phyloP scores from a whole-genome alignment of 441 rosid species.

The Mallotus japonicus region DNA sequence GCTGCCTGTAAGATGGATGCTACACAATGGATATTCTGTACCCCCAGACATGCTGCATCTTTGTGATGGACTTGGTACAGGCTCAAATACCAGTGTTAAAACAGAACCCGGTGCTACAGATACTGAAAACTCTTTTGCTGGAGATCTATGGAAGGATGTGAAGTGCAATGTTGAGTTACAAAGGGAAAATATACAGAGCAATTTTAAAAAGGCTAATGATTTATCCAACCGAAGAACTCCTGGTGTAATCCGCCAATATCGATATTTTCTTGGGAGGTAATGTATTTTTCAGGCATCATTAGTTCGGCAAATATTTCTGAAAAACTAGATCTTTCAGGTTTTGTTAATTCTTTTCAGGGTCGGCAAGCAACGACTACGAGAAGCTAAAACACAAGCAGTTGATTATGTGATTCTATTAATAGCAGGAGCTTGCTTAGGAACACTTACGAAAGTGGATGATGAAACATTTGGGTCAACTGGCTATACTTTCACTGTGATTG shows the following conservation, averaged over 20 bases:
- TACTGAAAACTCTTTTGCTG: constrained; percentile 50
- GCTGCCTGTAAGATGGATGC: constrained; percentile 92
- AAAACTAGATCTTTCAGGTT: neutral
- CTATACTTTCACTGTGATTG: constrained; percentile 82
- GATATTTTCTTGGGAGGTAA: constrained; percentile 84
- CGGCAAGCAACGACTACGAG: constrained; percentile 81
- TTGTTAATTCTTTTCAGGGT: constrained; percentile 22
- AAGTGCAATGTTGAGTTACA: constrained; percentile 48
- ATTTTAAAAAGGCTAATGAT: constrained; percentile 50
- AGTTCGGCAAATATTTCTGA: no score
- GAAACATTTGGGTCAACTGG: constrained; percentile 73
- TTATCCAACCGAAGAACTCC: constrained; percentile 78
- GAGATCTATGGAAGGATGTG: constrained; percentile 74
- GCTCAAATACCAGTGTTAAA: constrained; percentile 23
- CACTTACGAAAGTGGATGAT: constrained; percentile 66
- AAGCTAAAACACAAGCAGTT: constrained; percentile 68
- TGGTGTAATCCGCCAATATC: constrained; percentile 53
- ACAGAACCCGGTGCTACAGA: constrained; percentile 22
- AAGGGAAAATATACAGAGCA: constrained; percentile 51
- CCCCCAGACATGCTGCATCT: constrained; percentile 67
- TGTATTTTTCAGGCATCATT: neutral
- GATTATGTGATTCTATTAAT: constrained; percentile 81
- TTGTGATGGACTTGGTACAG: constrained; percentile 30
- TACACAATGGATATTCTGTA: constrained; percentile 68
- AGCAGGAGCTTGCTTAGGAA: constrained; percentile 94